Evolutionary conservation across 2,329 filamentous ascomycete species (phyloP).

Genomic region (Aspergillus quadricinctus): DNA sequence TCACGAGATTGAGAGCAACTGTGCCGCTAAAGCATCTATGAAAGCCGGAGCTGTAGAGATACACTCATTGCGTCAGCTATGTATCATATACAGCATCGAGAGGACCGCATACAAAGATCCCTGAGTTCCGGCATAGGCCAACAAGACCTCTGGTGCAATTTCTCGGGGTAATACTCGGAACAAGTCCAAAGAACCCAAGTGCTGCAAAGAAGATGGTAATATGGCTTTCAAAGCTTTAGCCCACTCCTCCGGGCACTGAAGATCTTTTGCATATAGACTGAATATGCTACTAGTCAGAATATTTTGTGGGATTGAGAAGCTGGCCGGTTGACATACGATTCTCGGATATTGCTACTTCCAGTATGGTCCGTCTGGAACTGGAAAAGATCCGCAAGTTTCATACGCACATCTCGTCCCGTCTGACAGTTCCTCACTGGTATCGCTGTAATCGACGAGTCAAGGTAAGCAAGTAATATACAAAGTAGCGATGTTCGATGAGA

Average conservation of each 20-base stretch:
- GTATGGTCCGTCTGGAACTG: slow-evolving; percentile 8
- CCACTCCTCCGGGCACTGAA: slow-evolving; percentile 32
- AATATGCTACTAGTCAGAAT: slow-evolving; percentile 16
- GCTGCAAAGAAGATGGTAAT: slow-evolving; percentile 29
- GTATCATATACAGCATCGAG: background rate
- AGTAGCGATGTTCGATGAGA: background rate
- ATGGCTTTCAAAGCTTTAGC: slow-evolving; percentile 23
- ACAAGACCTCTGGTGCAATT: slow-evolving; percentile 33
- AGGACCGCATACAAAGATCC: slow-evolving; percentile 23
- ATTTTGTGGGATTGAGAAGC: background rate
- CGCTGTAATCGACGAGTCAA: slow-evolving; percentile 11
- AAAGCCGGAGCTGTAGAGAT: slow-evolving; percentile 27
- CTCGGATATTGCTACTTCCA: slow-evolving; percentile 5
- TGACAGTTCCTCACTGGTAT: slow-evolving; percentile 33
- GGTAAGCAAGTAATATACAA: background rate
- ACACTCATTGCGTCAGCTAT: background rate
- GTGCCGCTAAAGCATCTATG: slow-evolving; percentile 36
- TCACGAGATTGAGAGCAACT: slow-evolving; percentile 31
- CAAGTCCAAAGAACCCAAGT: slow-evolving; percentile 30
- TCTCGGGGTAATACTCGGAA: slow-evolving; percentile 33
- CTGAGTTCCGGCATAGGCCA: slow-evolving; percentile 35
- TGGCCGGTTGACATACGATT: slow-evolving; percentile 18
- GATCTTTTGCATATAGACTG: slow-evolving; percentile 33
- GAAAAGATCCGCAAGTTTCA: slow-evolving; percentile 29
- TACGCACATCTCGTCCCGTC: slow-evolving; percentile 29